Evolutionary conservation across 2,329 filamentous ascomycete genomes (phyloP).

Genomic region (Colletotrichum orchidophilum): DNA sequence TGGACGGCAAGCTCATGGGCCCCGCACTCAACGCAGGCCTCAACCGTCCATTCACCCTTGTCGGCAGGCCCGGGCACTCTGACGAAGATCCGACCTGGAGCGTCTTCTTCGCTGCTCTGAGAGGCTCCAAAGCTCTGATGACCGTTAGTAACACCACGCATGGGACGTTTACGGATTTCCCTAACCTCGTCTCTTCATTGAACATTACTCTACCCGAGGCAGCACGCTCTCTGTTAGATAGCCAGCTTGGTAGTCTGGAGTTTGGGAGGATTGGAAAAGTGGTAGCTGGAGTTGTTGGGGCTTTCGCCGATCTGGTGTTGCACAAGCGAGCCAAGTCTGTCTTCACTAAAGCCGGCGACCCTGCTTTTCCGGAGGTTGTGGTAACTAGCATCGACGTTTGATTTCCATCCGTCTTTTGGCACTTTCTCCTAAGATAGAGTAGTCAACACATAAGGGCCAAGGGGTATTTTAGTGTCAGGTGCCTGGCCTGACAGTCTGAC

Average conservation of each 20-base stretch:
- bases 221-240: conserved; percentile 4
- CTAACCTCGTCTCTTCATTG: conserved; percentile 39
- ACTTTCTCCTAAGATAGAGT: too few species aligned
- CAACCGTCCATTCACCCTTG: conserved; percentile 41
- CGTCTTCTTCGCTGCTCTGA: conserved; percentile 40
- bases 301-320: conserved; percentile 10
- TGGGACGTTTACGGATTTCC: conserved; percentile 44
- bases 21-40: conserved; percentile 41
- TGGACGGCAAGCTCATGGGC: conserved; percentile 50
- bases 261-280: conserved; percentile 3
- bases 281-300: conserved; percentile 3
- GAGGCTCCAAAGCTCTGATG: conserved; percentile 39
- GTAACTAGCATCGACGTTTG: neutral
- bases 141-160: conserved; percentile 40
- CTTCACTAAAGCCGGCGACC: neutral
- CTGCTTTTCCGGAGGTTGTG: conserved; percentile 1
- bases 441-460: neutral
- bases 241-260: conserved; percentile 31
- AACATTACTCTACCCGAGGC: conserved; percentile 35
- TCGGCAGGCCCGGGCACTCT: conserved; percentile 42
- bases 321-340: neutral
- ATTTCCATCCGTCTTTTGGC: neutral
- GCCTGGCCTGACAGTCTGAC: too few species aligned
- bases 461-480: neutral
- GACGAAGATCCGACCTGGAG: conserved; percentile 45